These are phyloP conservation scores for Chloropicon primus DNA, from an alignment of 139 green algal genomes.

Conservation along the genomic window DNA sequence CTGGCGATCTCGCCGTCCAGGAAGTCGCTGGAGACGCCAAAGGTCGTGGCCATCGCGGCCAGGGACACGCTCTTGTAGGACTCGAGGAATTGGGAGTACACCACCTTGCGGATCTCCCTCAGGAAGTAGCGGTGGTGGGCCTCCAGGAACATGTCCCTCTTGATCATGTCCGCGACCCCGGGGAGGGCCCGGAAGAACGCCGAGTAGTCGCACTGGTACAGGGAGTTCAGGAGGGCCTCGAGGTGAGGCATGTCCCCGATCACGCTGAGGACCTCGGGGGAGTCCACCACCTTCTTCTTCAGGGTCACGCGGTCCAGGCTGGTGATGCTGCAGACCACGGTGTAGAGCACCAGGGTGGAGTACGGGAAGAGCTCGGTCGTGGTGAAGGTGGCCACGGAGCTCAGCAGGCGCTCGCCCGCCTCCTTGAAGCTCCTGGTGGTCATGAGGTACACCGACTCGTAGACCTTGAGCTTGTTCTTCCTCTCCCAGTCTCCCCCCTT, in stretches of 20 bases:
- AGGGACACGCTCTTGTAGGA: constrained; percentile 94
- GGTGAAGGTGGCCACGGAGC: constrained; percentile 92
- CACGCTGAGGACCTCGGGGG: constrained; percentile 85
- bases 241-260: constrained; percentile 71
- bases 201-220: constrained; percentile 85
- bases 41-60: constrained; percentile 70
- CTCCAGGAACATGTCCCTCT: constrained; percentile 43
- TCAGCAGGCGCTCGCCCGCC: constrained; percentile 77
- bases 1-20: constrained; percentile 61
- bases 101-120: constrained; percentile 70
- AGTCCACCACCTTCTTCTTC: constrained; percentile 65
- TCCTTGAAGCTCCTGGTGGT: constrained; percentile 69
- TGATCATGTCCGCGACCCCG: constrained; percentile 18
- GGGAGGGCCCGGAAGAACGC: constrained; percentile 63
- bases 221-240: constrained; percentile 58
- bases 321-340: constrained; percentile 58
- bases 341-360: constrained; percentile 78
- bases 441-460: constrained; percentile 80
- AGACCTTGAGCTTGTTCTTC: constrained; percentile 99
- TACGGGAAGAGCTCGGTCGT: constrained; percentile 81
- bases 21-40: constrained; percentile 57
- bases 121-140: constrained; percentile 87
- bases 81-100: constrained; percentile 91
- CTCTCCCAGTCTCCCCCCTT: constrained; percentile 92
- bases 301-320: constrained; percentile 49